Base-by-base conservation (phyloP, 495 filamentous ascomycete species). In the Trichoderma orchidacearum region DNA sequence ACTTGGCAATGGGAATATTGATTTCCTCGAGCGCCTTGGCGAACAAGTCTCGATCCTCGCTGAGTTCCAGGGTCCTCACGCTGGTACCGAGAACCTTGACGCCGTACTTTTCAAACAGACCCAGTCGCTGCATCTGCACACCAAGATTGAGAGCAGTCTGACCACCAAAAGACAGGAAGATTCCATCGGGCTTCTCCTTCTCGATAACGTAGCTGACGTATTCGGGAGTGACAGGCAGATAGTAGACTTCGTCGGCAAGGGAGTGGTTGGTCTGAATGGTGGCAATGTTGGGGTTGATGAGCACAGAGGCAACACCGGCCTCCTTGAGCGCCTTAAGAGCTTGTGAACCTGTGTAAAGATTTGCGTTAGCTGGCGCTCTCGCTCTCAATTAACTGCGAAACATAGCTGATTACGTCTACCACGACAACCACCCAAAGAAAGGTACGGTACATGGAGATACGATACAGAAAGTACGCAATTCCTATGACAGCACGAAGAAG, bases 261-360 rank as follows among this genome's bases (percentile, higher is more conserved):
- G 82, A 82, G 74, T 96, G 93, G 62, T 92, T 95, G 21, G 93
- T 98, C 73, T 98, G 93, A 61, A 98, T 96, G 56, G 93, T 98
- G 53, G 93, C 93, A 68, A 98, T 97, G 69, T 98, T 98, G 51
- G 93, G 93, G 70, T 98, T 98, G 68, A 98, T 95, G 61, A 98
- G 75, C 55, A 98, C 87, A 5, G 93, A 96, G 66, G 90, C 85
- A 34, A 96, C 94, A 30, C 89, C 92, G 63, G 95, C 93, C 71
- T 97, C 89, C 74, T 96, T 96, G 64, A 98, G 71, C n/a, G 93
- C 89, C 75, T 94, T 94, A 67, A 94, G 85, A 55, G 92, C 92
- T 72, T 89, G 91, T n/a, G 91, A 92, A 52, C 92, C 90, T 96
- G 62, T 63, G 30, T 21, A 25, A 34, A 0, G 13, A 5, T n/a